Evolutionary conservation across 352 stramenopile genomes (phyloP), one percentile per base, ranked within the genome.

Genomic region (Phytophthora lateralis): DNA sequence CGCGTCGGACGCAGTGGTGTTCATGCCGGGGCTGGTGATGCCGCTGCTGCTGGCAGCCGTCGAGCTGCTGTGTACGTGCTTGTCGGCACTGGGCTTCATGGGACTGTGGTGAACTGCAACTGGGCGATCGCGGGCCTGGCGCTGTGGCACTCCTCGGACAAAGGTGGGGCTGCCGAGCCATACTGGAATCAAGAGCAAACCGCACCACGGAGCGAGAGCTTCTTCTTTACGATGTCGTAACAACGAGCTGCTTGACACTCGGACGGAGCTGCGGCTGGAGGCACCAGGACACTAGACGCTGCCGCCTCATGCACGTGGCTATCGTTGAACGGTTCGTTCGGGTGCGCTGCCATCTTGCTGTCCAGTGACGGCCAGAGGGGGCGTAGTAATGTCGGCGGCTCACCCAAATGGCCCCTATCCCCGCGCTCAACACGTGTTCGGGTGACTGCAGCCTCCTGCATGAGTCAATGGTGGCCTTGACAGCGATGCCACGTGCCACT

Each of bases 1-100:
- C 8, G 80, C 71, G 45, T 88, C 66, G 18, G 56, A 7, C 4
- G 38, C 59, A 17, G 54, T 30, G 12, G 34, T 30, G 42, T 20
- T 61, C 34, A 58, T 55, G 42, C 21, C 47, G 45, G 58, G 52
- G 42, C 63, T 71, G 12, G 27, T 29, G 20, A 49, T 24, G 46
- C 55, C 55, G 44, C 52, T 66, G 44, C 52, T 66, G 45, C 57
- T 63, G 15, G 46, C 43, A 27, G 53, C 34, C 20, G 51, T 66
- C 8, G 54, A 64, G 58, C 26, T 65, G 60, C 52, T 66, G 55
- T 56, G 55, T 29, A 55, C 32, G 53, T 67, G 43, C 42, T 57
- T 66, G 26, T 70, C 44, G 26, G 15, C 55, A 46, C 49, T 55
- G 21, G 29, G 44, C 58, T 54, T 17, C 55, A 63, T 61, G 30